These are phyloP conservation scores for Neofusicoccum kwambonambiense DNA, from an alignment of 2,329 filamentous ascomycete genomes.

Conservation along the genomic window DNA sequence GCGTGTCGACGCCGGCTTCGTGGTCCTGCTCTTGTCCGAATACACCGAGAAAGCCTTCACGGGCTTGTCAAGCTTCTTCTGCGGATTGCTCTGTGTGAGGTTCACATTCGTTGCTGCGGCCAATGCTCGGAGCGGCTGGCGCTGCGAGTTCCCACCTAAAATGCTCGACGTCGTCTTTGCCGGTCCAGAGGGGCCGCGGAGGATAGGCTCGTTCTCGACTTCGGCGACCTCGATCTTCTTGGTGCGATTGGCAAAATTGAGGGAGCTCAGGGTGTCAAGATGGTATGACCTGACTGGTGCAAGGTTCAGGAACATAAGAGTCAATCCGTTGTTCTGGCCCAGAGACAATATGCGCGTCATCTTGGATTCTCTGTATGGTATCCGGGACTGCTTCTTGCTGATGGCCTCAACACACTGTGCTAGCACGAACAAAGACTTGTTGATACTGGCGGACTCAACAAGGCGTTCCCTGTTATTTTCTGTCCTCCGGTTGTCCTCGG, in stretches of 20 bases:
- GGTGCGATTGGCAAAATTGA: slow-evolving; percentile 92
- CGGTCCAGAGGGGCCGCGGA: slow-evolving; percentile 28
- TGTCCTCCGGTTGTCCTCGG: slow-evolving; percentile 90
- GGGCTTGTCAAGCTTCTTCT: slow-evolving; percentile 63
- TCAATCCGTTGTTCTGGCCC: slow-evolving; percentile 92
- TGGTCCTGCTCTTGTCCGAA: slow-evolving; percentile 61
- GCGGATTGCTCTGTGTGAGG: slow-evolving; percentile 49
- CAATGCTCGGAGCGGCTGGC: slow-evolving; percentile 78
- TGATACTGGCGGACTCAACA: slow-evolving; percentile 95
- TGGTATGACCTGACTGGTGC: slow-evolving; percentile 91
- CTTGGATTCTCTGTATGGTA: slow-evolving; percentile 92
- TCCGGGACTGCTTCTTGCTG: slow-evolving; percentile 68
- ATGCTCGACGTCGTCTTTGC: slow-evolving; percentile 35
- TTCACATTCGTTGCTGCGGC: slow-evolving; percentile 74
- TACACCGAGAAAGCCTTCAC: slow-evolving; percentile 85
- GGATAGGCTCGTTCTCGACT: slow-evolving; percentile 88
- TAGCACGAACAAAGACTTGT: slow-evolving; percentile 93
- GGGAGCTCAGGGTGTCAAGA: slow-evolving; percentile 85
- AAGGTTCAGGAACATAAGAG: slow-evolving; percentile 94
- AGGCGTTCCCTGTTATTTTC: slow-evolving; percentile 91
- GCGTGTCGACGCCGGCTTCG: slow-evolving; percentile 22
- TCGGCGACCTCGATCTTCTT: slow-evolving; percentile 96
- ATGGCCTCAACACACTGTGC: slow-evolving; percentile 97
- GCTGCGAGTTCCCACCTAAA: slow-evolving; percentile 42
- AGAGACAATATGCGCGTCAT: slow-evolving; percentile 93